These are phyloP conservation scores for Zygnema circumcarinatum DNA, from an alignment of 139 green algal genomes.

Conservation along the genomic window DNA sequence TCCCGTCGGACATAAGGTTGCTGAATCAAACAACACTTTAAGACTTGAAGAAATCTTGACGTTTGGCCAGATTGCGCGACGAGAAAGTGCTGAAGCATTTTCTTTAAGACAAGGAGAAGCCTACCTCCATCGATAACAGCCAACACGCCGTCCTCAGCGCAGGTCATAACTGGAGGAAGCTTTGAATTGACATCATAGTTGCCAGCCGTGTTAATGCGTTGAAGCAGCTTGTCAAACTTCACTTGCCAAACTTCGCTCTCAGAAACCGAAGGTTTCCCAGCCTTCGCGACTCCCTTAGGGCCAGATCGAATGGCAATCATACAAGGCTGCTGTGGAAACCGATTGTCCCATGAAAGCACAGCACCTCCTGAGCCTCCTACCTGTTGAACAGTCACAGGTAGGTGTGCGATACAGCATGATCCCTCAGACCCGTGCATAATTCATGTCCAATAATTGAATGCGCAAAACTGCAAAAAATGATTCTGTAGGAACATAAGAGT, in stretches of 20 bases:
- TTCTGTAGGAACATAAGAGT: too few relatives aligned
- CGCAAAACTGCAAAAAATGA: too few relatives aligned
- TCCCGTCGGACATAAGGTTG: too few relatives aligned
- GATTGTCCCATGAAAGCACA: background rate
- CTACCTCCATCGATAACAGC: constrained; percentile 2
- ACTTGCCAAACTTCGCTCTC: constrained; percentile 13
- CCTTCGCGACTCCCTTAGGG: background rate
- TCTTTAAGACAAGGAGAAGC: too few relatives aligned
- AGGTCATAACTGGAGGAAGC: constrained; percentile 9
- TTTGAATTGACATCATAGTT: background rate
- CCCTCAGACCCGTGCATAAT: too few relatives aligned
- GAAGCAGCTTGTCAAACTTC: constrained; percentile 4
- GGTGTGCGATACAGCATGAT: too few relatives aligned
- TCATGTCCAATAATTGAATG: too few relatives aligned
- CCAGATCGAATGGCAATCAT: background rate
- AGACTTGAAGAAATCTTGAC: too few relatives aligned
- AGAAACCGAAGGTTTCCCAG: background rate
- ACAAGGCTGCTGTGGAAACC: background rate
- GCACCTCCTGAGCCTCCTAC: constrained; percentile 7
- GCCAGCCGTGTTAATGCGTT: background rate
- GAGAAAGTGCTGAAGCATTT: too few relatives aligned
- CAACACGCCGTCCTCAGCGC: background rate
- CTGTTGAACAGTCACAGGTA: too few relatives aligned
- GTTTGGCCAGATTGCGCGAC: too few relatives aligned
- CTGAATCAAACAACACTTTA: too few relatives aligned